A percentile compares a stretch with the other conserved stretches of the same genome.
phyloP scores from a whole-genome alignment of 106 monocot species.

The Apostasia ramifera region DNA sequence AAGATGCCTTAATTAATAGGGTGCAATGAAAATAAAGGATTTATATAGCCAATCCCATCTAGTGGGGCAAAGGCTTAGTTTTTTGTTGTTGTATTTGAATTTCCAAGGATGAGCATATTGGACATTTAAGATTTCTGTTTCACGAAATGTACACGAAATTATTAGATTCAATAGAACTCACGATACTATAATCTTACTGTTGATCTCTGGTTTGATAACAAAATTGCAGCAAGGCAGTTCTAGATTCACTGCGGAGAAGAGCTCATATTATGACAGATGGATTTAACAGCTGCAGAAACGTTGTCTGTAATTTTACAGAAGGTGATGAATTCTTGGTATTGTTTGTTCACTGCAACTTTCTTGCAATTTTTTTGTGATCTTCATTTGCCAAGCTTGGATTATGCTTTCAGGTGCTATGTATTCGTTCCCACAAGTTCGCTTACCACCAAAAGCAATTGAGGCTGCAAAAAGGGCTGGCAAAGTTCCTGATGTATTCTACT shows the following conservation, averaged over 20 bases:
- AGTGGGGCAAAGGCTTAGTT: too few relatives aligned
- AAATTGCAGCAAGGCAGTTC: constrained; percentile 63
- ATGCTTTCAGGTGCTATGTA: constrained; percentile 90
- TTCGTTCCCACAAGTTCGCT: constrained; percentile 91
- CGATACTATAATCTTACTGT: too few relatives aligned
- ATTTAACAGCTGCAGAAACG: constrained; percentile 97
- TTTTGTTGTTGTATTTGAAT: too few relatives aligned
- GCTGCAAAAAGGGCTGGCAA: constrained; percentile 90
- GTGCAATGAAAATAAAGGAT: too few relatives aligned
- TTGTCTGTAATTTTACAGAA: constrained; percentile 94
- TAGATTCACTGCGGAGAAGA: constrained; percentile 83
- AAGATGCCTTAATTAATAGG: too few relatives aligned
- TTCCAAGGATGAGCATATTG: too few relatives aligned
- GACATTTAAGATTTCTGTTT: too few relatives aligned
- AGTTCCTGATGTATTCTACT: constrained; percentile 95
- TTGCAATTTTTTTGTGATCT: constrained; percentile 2
- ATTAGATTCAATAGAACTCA: too few relatives aligned
- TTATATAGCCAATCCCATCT: too few relatives aligned
- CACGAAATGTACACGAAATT: too few relatives aligned
- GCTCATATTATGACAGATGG: constrained; percentile 97
- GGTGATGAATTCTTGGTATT: constrained; percentile 28
- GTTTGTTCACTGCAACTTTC: not conserved
- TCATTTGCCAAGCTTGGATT: not conserved
- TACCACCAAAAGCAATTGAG: constrained; percentile 85
- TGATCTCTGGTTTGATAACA: too few relatives aligned